Evolutionary conservation across 306 rosid species (phyloP), one percentile per base, ranked within the genome.

Genomic region (Gastrolobium villosum): DNA sequence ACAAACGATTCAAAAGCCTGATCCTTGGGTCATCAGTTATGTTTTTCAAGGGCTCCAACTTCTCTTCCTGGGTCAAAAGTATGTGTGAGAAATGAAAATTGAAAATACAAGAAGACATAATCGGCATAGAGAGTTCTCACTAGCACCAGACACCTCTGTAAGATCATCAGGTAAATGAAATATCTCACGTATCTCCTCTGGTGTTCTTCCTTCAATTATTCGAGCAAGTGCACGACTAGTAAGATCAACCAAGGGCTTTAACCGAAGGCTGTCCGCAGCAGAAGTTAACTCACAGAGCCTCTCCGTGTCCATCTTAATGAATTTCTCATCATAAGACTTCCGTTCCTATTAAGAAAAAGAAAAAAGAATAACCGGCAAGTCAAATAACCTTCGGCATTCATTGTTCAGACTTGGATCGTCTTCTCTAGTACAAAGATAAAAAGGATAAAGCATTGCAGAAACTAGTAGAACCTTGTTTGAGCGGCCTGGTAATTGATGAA

Each of bases 151-250:
- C 91, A 93, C 99, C 99, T 95, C 99, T 46, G 99, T 93, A 72
- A 95, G 99, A 81, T 95, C 99, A 75, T 95, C 99, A 35, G 99
- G 99, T 79, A 95, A 85, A 84, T 95, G 99, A 91, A 95, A 95
- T 81, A 96, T 95, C 74, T 95, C 99, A 32, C 98, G 93, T 68
- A 95, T 95, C 91, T 95, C 99, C 90, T 95, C 99, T 0, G 99
- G 98, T 32, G 98, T 80, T 82, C 84, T 95, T 77, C 99, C 99
- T 90, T 95, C 99, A 79, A 95, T 95, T 81, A 93, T 93, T 85
- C 97, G 93, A n/a, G 99, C 99, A 84, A 95, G 97, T 66, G 99
- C 96, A 54, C 97, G 92, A 80, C 99, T 93, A 34, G 97, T 95
- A 66, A 95, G 96, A 86, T 95, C 99, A 67, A 95, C 99, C 88